Evolutionary conservation across 768 basidiomycete species (phyloP).

Genomic region (Psilocybe tampanensis): DNA sequence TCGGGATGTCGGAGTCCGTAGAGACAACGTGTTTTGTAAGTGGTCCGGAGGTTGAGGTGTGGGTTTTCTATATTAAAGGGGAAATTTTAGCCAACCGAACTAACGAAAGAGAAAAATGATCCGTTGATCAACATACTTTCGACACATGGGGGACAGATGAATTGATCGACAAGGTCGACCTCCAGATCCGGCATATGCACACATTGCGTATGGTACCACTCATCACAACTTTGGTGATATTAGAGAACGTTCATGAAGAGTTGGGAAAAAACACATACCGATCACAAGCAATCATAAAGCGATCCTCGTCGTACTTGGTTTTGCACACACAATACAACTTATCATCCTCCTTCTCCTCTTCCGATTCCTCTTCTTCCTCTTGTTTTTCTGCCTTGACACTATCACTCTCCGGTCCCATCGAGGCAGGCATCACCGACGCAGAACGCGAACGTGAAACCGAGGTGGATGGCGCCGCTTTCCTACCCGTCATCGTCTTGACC

Average conservation of each 20-base stretch:
- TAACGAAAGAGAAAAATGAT: too few species aligned
- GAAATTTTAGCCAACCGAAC: not conserved
- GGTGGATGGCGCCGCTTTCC: conserved; percentile 33
- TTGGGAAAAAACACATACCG: conserved; percentile 49
- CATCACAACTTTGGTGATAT: conserved; percentile 68
- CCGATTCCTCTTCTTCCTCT: conserved; percentile 51
- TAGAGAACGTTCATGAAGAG: not conserved
- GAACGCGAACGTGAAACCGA: conserved; percentile 65
- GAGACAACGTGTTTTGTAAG: conserved; percentile 82
- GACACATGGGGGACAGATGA: conserved; percentile 83
- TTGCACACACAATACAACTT: conserved; percentile 89
- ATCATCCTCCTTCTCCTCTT: conserved; percentile 54
- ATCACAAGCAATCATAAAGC: conserved; percentile 93
- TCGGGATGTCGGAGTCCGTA: conserved; percentile 65
- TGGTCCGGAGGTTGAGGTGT: conserved; percentile 62
- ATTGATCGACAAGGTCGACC: conserved; percentile 89
- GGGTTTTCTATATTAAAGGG: conserved; percentile 49
- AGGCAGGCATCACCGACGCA: conserved; percentile 63
- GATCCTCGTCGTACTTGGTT: conserved; percentile 84
- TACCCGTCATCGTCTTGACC: conserved; percentile 25
- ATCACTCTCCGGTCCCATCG: conserved; percentile 37
- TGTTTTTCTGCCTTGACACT: conserved; percentile 39
- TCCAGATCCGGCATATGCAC: conserved; percentile 80
- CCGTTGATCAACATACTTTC: conserved; percentile 56
- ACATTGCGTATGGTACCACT: conserved; percentile 93